phyloP scores from a whole-genome alignment of 1,139 yeast genomes.

The Pichia sp. region DNA sequence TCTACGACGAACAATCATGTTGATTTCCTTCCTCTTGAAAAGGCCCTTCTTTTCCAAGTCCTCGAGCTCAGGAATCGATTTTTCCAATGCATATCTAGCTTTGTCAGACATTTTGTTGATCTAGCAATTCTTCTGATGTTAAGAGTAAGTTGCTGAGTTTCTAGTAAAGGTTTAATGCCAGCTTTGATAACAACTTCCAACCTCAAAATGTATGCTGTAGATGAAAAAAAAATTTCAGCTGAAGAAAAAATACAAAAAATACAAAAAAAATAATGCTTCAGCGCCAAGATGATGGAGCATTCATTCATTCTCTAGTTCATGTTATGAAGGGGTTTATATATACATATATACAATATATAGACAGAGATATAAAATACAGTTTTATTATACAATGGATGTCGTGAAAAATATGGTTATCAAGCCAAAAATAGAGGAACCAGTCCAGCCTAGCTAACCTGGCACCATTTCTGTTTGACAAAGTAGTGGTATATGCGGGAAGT shows the following conservation, averaged over 20 bases:
- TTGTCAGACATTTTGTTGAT: constrained; percentile 40
- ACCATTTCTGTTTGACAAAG: constrained; percentile 89
- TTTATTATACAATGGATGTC: constrained; percentile 1
- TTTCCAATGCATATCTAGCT: constrained; percentile 56
- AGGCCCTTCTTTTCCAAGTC: constrained; percentile 79
- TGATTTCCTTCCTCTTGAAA: constrained; percentile 75
- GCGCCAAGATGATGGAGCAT: not conserved
- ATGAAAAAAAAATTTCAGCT: not conserved
- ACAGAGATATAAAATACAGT: constrained; percentile 1
- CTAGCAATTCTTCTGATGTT: not conserved
- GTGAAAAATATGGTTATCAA: not conserved
- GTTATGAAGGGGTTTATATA: not conserved
- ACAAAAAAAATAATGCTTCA: not conserved
- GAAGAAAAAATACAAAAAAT: not conserved
- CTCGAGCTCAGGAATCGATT: constrained; percentile 86
- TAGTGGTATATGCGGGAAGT: constrained; percentile 88
- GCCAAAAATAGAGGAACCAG: not conserved
- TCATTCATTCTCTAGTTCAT: not conserved
- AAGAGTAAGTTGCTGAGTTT: not conserved
- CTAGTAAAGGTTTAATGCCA: too few species aligned
- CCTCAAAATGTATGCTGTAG: too few species aligned
- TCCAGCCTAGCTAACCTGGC: constrained; percentile 22
- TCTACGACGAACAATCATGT: constrained; percentile 83
- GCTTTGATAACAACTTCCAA: too few species aligned
- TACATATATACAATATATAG: not conserved